Evolutionary conservation across 306 rosid genomes (phyloP).

Genomic region (Glycyrrhiza uralensis): DNA sequence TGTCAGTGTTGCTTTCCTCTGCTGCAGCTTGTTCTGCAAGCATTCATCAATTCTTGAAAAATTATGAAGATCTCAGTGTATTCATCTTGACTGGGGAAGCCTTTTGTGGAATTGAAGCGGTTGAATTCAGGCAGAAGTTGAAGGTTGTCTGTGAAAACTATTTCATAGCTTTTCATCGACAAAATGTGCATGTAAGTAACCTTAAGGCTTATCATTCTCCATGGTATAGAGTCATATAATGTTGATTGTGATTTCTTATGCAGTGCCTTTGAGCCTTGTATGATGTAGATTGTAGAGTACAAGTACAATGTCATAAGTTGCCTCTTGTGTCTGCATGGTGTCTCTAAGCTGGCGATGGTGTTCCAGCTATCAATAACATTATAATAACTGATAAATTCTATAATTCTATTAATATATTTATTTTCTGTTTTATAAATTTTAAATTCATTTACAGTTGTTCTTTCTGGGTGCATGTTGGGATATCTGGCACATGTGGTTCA

Average conservation of each 20-base stretch:
- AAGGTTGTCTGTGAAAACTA: slow-evolving; percentile 94
- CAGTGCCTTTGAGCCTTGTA: slow-evolving; percentile 14
- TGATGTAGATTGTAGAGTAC: neutral
- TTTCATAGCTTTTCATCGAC: slow-evolving; percentile 87
- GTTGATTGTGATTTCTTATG: slow-evolving; percentile 13
- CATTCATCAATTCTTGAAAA: slow-evolving; percentile 94
- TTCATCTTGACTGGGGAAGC: slow-evolving; percentile 97
- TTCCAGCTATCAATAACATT: slow-evolving; percentile 13
- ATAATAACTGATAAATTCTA: neutral
- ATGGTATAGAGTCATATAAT: slow-evolving; percentile 18
- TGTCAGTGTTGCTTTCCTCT: slow-evolving; percentile 91
- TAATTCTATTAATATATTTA: neutral
- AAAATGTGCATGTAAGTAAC: slow-evolving; percentile 81
- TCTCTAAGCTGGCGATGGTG: neutral
- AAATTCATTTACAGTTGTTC: neutral
- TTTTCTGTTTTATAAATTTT: neutral
- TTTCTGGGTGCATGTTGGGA: slow-evolving; percentile 7
- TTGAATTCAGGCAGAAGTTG: slow-evolving; percentile 90
- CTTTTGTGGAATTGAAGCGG: slow-evolving; percentile 96
- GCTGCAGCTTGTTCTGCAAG: slow-evolving; percentile 80
- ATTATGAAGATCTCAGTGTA: slow-evolving; percentile 83
- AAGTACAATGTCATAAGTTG: slow-evolving; percentile 5
- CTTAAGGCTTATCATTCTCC: slow-evolving; percentile 26
- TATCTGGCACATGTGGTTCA: slow-evolving; percentile 3
- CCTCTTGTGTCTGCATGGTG: slow-evolving; percentile 5